Evolutionary conservation across 768 basidiomycete genomes (phyloP).

Genomic region (Leccinum disarticulatum): DNA sequence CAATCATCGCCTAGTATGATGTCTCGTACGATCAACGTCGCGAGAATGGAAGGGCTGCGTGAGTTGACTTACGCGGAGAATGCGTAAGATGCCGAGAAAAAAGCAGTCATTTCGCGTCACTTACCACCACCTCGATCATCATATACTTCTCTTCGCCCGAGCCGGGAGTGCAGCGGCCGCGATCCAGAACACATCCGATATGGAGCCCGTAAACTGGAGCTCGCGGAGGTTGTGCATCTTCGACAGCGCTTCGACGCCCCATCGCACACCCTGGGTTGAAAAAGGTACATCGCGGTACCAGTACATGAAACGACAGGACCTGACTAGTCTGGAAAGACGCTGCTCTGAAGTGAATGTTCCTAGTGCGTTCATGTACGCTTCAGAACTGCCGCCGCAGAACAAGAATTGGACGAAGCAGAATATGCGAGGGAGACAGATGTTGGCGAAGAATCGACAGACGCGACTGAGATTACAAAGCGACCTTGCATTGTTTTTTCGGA

Average conservation of each 20-base stretch:
- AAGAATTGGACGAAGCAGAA: neutral
- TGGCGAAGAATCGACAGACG: neutral
- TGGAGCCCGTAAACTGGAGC: neutral
- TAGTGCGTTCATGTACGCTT: no score
- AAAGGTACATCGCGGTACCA: no score
- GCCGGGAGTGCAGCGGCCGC: neutral
- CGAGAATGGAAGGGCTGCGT: constrained; percentile 85
- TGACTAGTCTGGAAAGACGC: neutral
- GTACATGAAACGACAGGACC: neutral
- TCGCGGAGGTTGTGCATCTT: neutral
- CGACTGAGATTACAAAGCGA: neutral
- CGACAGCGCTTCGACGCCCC: neutral
- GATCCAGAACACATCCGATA: neutral
- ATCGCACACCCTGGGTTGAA: neutral
- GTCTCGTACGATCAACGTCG: constrained; percentile 66
- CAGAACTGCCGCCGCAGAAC: no score
- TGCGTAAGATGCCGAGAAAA: neutral
- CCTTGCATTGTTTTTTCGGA: neutral
- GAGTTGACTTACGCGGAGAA: neutral
- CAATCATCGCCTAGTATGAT: constrained; percentile 38
- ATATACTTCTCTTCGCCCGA: constrained; percentile 85
- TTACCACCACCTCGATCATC: constrained; percentile 96
- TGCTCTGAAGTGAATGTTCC: neutral
- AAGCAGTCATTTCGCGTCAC: constrained; percentile 30
- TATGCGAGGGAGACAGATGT: neutral